A percentile compares a stretch with the other conserved stretches of the same genome.
Conservation (phyloP, 2,329 filamentous ascomycete genomes). For the Neonectria coccinea region DNA sequence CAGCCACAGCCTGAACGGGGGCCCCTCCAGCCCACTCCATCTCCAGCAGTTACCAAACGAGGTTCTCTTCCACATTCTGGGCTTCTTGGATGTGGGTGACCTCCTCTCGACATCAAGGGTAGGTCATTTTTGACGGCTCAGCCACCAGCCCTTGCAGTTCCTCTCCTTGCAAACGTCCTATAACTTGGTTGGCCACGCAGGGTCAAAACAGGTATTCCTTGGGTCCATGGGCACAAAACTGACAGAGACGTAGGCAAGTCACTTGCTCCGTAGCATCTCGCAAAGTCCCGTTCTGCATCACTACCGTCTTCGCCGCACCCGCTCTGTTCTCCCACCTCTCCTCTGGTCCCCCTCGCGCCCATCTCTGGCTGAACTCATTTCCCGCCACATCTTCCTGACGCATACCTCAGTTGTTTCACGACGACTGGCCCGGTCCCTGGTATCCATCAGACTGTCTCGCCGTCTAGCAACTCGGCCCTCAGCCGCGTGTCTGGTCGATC, state of each 20-base stretch:
- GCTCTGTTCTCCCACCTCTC: slow-evolving; percentile 65
- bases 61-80: slow-evolving; percentile 66
- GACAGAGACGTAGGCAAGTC: slow-evolving; percentile 63
- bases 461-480: slow-evolving; percentile 71
- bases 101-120: slow-evolving; percentile 68
- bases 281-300: slow-evolving; percentile 74
- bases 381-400: slow-evolving; percentile 74
- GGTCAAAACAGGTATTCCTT: not conserved
- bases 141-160: not conserved
- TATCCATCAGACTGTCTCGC: slow-evolving; percentile 73
- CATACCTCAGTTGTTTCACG: slow-evolving; percentile 74
- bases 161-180: not conserved
- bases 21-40: slow-evolving; percentile 29
- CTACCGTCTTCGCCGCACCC: slow-evolving; percentile 69
- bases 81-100: slow-evolving; percentile 68
- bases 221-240: slow-evolving; percentile 30
- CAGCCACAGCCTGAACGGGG: slow-evolving; percentile 6
- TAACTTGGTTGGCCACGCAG: slow-evolving; percentile 4
- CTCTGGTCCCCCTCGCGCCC: slow-evolving; percentile 69
- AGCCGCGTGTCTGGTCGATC: slow-evolving; percentile 69
- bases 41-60: slow-evolving; percentile 66
- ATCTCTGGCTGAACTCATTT: slow-evolving; percentile 70
- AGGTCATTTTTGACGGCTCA: slow-evolving; percentile 48
- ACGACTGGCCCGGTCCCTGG: slow-evolving; percentile 71
- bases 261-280: slow-evolving; percentile 70